Evolutionary conservation across 179 eudicot genomes (phyloP), one percentile per base, ranked within the genome.

Genomic region (Heliamphora ciliata): DNA sequence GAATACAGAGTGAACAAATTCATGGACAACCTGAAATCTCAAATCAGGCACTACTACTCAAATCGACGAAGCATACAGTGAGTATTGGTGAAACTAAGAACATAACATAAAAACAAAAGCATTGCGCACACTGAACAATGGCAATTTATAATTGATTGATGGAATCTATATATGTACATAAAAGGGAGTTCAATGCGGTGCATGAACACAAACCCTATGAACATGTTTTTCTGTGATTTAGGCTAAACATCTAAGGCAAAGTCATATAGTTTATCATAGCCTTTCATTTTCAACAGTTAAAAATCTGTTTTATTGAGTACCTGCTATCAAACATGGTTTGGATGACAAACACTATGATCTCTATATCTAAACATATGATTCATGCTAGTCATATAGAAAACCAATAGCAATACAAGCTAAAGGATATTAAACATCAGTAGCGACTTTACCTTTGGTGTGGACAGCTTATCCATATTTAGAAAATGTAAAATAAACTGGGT

Each of bases 401-500:
- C 40, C 14, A 71, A 72, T 71, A 77, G 10, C 71, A 40, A 48
- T 31, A 46, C 11, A 46, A 46, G 66, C 17, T 15, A 54, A 44
- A 77, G 79, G 47, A 76, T 61, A 55, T 76, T 64, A 82, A 0
- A 47, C 61, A 84, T 40, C 54, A 74, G 65, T 51, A 15, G 52
- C 78, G 67, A 48, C 2, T 75, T 83, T 87, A 92, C 98, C 94
- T 95, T 94, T 9, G 94, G 90, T 56, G 87, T 82, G 61, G 98
- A 92, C 76, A 95, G 83, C 86, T 86, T 90, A 75, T 90, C 92
- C 97, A 95, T 88, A 54, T 87, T 84, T 66, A 95, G 81, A 71
- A 87, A 68, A 79, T 80, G 93, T 66, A 95, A 86, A 78, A 92
- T 73, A 83, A 94, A 95, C 84, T 95, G 98, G 63, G 97, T 91